Evolutionary conservation across 192 early-diverging fungal genomes (phyloP), one percentile per base, ranked within the genome.

Genomic region (Coemansia sp.): DNA sequence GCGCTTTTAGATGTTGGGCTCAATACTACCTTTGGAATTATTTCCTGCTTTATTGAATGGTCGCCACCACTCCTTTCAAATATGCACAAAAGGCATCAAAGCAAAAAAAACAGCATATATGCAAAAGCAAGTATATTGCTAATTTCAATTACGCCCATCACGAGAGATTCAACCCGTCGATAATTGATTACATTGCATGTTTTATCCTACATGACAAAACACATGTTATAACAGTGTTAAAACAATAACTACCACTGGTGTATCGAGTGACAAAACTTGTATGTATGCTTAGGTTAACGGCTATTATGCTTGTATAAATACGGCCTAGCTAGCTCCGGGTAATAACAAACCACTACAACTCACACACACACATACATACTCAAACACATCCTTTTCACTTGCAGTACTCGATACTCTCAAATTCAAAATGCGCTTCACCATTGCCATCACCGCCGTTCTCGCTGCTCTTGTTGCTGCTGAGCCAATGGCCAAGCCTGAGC

Each of bases 371-470:
- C 27, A 58, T 31, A 58, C 17, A 58, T 14, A 36, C 29, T 4
- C 17, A 58, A 2, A 58, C 14, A 34, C 51, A 55, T 21, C 10
- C 3, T 23, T 27, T 27, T 27, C 25, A 27, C 55, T 58, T 31
- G 14, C 14, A 58, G 6, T n/a, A 32, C 55, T 58, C 31, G 5
- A 32, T 17, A 32, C 31, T 58, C 29, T 39, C 14, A 32, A 3
- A 15, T 58, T 58, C 15, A 38, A 19, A 61, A 61, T 61, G 59
- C 59, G 17, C 36, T 39, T 61, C n/a, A 19, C 14, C 36, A 23
- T 61, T 61, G 34, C 19, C 15, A 6, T 21, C 21, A 7, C 19
- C 6, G 59, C 36, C 15, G 34, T 19, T 39, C 14, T 61, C 36
- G 59, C 59, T 61, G 59, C 37, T 5, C 11, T 61, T 39, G 36